Evolutionary conservation across 768 basidiomycete genomes (phyloP), one percentile per base, ranked within the genome.

Genomic region (Boletus vermiculosoides): DNA sequence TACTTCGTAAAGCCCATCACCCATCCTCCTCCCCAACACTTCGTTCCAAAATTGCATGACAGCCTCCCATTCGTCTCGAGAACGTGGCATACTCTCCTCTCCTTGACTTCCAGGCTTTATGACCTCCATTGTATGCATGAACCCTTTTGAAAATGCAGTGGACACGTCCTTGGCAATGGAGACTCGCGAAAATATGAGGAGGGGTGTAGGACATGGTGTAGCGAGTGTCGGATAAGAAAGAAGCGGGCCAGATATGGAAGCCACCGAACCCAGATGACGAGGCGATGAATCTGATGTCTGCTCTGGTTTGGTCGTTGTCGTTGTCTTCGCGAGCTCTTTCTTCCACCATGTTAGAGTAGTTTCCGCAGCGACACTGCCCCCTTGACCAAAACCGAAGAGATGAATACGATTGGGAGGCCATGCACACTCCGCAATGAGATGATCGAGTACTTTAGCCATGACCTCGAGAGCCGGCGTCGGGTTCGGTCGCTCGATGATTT

Each of bases 31-130:
- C 2, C 73, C 76, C 18, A 94, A 73, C 40, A 73, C 71, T 66
- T 85, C 82, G 62, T 91, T 88, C 92, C 92, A 95, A 71, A 94
- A 93, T 56, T 79, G 75, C 90, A 96, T 94, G 45, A 94, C 80
- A 1, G 85, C 84, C 64, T 84, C 81, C 92, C 91, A 94, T 64
- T 94, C 91, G 12, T 84, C 83, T 62, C 75, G 81, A 30, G 85
- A 86, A 4, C 80, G 73, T 10, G 89, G 91, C 92, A 96, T 96
- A 16, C 85, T 88, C 62, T 76, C 74, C 5, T 69, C 67, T 30
- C 53, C 59, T 37, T 50, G 58, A 48, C 16, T 18, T 1, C 74
- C 76, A 5, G 55, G 65, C 53, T 81, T 75, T 54, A 76, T 77
- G 9, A 82, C 77, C 60, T 90, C 86, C 34, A 64, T 69, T 2